These are phyloP conservation scores for Vachellia collinsii DNA, from an alignment of 306 rosid species.

Conservation along the genomic window DNA sequence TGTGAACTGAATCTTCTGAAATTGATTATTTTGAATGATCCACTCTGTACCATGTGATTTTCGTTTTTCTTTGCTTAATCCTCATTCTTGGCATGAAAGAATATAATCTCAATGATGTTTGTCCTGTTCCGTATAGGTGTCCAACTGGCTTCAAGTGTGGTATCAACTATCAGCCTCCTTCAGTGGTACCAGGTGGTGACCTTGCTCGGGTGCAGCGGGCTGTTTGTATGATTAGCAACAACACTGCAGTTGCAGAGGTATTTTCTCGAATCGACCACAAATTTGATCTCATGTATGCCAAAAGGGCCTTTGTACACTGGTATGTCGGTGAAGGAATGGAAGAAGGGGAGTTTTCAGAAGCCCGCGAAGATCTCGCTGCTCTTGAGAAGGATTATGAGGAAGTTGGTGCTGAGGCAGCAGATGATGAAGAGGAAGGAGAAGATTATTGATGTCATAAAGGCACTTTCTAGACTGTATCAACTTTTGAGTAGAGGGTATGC, in stretches of 20 bases:
- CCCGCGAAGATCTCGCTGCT: constrained; percentile 98
- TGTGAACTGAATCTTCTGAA: not conserved
- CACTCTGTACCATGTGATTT: not conserved
- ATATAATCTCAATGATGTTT: not conserved
- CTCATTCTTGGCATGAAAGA: constrained; percentile 1
- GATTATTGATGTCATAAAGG: constrained; percentile 57
- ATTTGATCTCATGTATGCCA: constrained; percentile 97
- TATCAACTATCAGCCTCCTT: constrained; percentile 97
- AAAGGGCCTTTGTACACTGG: constrained; percentile 99
- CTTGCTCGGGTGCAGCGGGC: constrained; percentile 98
- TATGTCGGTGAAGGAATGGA: constrained; percentile 99
- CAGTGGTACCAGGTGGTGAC: constrained; percentile 95
- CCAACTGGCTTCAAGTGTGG: constrained; percentile 99
- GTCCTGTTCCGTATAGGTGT: constrained; percentile 63
- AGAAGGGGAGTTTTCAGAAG: constrained; percentile 99
- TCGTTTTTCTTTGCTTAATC: not conserved
- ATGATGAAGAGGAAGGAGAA: constrained; percentile 83
- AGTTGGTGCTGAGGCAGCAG: constrained; percentile 95
- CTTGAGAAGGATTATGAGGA: constrained; percentile 99
- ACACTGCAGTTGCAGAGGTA: constrained; percentile 99
- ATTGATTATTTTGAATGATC: not conserved
- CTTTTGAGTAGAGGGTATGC: constrained; percentile 39
- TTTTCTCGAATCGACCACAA: constrained; percentile 97
- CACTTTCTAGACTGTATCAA: constrained; percentile 34
- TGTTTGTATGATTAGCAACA: constrained; percentile 99